These are phyloP conservation scores for Pythium plurisporium DNA, from an alignment of 352 stramenopile genomes.

Conservation along the genomic window DNA sequence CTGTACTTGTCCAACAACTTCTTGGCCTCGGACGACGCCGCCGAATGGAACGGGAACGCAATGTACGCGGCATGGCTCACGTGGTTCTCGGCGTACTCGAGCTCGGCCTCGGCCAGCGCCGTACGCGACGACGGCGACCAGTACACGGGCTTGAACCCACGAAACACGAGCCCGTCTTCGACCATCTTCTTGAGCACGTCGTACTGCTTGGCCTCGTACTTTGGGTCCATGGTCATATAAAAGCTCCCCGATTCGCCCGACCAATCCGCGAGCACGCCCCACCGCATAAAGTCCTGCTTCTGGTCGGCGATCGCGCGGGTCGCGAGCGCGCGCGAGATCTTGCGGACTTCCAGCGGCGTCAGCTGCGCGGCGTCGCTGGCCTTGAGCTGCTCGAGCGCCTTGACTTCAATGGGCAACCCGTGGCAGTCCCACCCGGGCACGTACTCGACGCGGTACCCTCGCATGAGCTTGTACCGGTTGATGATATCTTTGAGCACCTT, in stretches of 20 bases:
- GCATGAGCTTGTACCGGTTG: constrained; percentile 94
- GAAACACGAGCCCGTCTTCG: constrained; percentile 92
- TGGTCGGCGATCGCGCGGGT: constrained; percentile 92
- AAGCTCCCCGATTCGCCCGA: constrained; percentile 63
- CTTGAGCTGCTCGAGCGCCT: constrained; percentile 94
- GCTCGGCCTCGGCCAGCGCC: constrained; percentile 97
- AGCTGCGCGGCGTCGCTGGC: constrained; percentile 34
- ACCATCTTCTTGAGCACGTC: constrained; percentile 97
- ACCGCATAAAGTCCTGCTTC: constrained; percentile 90
- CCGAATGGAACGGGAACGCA: constrained; percentile 62
- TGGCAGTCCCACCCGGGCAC: constrained; percentile 99
- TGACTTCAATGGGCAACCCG: constrained; percentile 98
- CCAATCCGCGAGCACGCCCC: constrained; percentile 91
- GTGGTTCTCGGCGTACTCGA: constrained; percentile 98
- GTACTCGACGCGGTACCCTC: constrained; percentile 92
- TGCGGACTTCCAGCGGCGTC: constrained; percentile 89
- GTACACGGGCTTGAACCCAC: constrained; percentile 98
- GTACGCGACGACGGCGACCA: constrained; percentile 97
- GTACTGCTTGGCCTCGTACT: constrained; percentile 97
- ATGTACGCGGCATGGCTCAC: constrained; percentile 96
- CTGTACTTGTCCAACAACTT: constrained; percentile 33
- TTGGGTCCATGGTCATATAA: constrained; percentile 94
- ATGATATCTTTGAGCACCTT: constrained; percentile 98
- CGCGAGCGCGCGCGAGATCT: constrained; percentile 90
- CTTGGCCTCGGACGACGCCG: constrained; percentile 12